Evolutionary conservation across 148 eudicot genomes (phyloP).

Genomic region (Vaccinium macrocarpon): DNA sequence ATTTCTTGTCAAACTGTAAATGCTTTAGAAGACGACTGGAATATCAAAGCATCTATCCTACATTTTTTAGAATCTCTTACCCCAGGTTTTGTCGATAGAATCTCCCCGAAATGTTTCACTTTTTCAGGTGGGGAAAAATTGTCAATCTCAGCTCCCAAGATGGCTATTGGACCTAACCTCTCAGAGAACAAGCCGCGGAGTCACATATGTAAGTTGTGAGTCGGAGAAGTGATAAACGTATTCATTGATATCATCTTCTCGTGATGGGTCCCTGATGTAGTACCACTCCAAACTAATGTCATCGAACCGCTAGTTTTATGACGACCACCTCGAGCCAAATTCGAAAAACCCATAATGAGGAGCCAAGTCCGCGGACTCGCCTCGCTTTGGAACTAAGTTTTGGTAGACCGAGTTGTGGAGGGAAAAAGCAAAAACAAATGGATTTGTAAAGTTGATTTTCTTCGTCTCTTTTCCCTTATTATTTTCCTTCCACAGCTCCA

Average conservation of each 20-base stretch:
- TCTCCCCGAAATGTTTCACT: conserved; percentile 36
- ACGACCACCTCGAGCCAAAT: conserved; percentile 32
- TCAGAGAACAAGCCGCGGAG: conserved; percentile 14
- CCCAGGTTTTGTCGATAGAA: conserved; percentile 41
- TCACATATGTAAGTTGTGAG: not conserved
- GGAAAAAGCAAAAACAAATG: not conserved
- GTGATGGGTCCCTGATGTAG: conserved; percentile 43
- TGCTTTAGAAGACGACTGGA: not conserved
- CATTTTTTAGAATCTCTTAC: conserved; percentile 22
- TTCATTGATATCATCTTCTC: conserved; percentile 43
- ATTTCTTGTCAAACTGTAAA: not conserved
- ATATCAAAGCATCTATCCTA: not conserved
- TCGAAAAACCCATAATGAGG: not conserved
- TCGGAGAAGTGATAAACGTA: conserved; percentile 12
- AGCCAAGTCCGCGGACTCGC: not conserved
- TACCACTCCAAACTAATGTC: conserved; percentile 43
- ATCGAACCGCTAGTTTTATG: conserved; percentile 34
- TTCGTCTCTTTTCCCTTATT: not conserved
- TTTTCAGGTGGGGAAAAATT: conserved; percentile 33
- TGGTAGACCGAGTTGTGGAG: not conserved
- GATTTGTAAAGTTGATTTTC: not conserved
- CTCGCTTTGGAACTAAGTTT: not conserved
- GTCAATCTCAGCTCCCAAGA: conserved; percentile 55
- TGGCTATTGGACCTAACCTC: conserved; percentile 45
- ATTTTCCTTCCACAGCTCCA: conserved; percentile 1